Conservation (phyloP, 106 monocot genomes). For the Dendrobium nobile region DNA sequence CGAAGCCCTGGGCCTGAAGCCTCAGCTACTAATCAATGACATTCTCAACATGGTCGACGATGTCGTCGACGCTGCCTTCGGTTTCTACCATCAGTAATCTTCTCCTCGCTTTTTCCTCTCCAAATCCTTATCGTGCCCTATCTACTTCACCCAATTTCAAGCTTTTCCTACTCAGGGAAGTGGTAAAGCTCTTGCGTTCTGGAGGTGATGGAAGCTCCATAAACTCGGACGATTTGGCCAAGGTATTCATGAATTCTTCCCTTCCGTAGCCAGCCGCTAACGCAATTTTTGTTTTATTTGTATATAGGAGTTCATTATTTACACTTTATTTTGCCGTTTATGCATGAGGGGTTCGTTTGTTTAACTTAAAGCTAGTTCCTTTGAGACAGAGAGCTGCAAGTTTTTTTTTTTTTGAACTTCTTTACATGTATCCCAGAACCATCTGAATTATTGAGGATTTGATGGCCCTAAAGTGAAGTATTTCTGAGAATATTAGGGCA, state of each 20-base stretch:
- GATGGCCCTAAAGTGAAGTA: background rate
- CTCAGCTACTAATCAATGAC: slow-evolving; percentile 61
- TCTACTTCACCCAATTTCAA: background rate
- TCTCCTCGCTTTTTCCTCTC: slow-evolving; percentile 1
- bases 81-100: slow-evolving; percentile 42
- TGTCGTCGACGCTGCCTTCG: slow-evolving; percentile 57
- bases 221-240: slow-evolving; percentile 8
- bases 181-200: slow-evolving; percentile 4
- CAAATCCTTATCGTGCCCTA: background rate
- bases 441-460: background rate
- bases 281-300: background rate
- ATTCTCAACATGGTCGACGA: slow-evolving; percentile 68
- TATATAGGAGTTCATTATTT: background rate
- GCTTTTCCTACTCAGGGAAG: slow-evolving; percentile 15
- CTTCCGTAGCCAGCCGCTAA: background rate
- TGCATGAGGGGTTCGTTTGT: background rate
- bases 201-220: background rate
- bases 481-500: background rate
- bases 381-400: background rate
- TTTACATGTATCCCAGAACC: background rate
- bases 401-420: background rate
- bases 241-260: background rate
- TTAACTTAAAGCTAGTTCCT: background rate
- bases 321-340: background rate
- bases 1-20: slow-evolving; percentile 43